phyloP scores from a whole-genome alignment of 2,329 filamentous ascomycete genomes.

The Pseudocercospora fuligena region DNA sequence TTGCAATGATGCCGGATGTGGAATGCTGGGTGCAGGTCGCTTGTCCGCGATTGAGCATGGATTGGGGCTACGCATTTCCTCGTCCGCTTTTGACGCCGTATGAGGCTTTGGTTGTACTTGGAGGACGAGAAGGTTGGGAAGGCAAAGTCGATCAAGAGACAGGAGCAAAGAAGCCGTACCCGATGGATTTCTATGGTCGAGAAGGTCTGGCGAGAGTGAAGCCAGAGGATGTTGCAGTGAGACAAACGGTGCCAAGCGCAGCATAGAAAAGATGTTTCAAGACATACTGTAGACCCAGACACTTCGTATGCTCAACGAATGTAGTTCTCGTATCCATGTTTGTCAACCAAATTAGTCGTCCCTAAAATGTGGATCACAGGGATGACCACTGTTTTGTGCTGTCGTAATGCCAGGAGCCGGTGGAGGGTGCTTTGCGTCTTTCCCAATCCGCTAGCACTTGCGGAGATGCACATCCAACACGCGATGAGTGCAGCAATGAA shows the following conservation, averaged over 20 bases:
- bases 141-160: slow-evolving; percentile 28
- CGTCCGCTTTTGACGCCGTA: slow-evolving; percentile 89
- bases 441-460: background rate
- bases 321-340: slow-evolving; percentile 8
- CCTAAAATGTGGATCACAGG: slow-evolving; percentile 5
- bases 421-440: background rate
- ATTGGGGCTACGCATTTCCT: slow-evolving; percentile 97
- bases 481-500: background rate
- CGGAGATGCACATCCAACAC: background rate
- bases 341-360: slow-evolving; percentile 6
- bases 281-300: background rate
- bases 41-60: slow-evolving; percentile 94
- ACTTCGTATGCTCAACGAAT: slow-evolving; percentile 1
- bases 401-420: slow-evolving; percentile 3
- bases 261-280: slow-evolving; percentile 9
- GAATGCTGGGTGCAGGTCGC: slow-evolving; percentile 99
- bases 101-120: slow-evolving; percentile 89
- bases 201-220: slow-evolving; percentile 85
- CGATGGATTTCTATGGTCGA: slow-evolving; percentile 97
- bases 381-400: background rate
- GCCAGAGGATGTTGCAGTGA: slow-evolving; percentile 37
- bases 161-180: slow-evolving; percentile 60
- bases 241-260: slow-evolving; percentile 10
- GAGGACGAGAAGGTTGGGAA: slow-evolving; percentile 72
- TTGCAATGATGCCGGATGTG: slow-evolving; percentile 89